phyloP scores from a whole-genome alignment of 257 asterid genomes.

The Solanum dulcamara region DNA sequence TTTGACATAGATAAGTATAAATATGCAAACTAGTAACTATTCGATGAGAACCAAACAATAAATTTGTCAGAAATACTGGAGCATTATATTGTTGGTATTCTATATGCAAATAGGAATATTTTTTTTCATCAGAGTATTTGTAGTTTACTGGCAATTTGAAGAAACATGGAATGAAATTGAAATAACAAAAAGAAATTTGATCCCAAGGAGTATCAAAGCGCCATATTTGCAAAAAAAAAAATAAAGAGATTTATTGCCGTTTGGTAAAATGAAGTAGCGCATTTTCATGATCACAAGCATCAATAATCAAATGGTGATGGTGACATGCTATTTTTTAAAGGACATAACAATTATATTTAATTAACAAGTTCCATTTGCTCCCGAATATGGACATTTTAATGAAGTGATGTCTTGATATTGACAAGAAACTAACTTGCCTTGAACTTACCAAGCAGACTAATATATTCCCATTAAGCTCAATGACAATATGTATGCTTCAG shows the following conservation, averaged over 20 bases:
- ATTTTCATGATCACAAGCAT: not conserved
- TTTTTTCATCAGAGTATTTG: too few relatives aligned
- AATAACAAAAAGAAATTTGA: not conserved
- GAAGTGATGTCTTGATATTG: slow-evolving; percentile 8
- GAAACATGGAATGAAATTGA: not conserved
- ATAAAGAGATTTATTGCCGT: not conserved
- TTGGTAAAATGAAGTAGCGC: not conserved
- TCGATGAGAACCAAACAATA: too few relatives aligned
- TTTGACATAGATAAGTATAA: too few relatives aligned
- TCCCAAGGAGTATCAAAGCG: not conserved
- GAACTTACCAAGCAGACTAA: not conserved
- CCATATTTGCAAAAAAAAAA: not conserved
- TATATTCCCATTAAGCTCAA: not conserved
- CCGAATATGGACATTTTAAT: slow-evolving; percentile 1
- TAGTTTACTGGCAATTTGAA: not conserved
- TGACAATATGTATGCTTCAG: not conserved
- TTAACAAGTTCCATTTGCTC: not conserved
- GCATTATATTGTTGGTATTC: too few relatives aligned
- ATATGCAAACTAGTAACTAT: too few relatives aligned
- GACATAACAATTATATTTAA: not conserved
- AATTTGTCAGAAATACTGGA: too few relatives aligned
- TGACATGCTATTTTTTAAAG: not conserved
- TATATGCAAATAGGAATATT: too few relatives aligned
- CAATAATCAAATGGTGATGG: not conserved
- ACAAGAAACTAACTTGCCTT: slow-evolving; percentile 12